Evolutionary conservation across 208 protist species (phyloP).

Genomic region (Crithidia fasciculata): DNA sequence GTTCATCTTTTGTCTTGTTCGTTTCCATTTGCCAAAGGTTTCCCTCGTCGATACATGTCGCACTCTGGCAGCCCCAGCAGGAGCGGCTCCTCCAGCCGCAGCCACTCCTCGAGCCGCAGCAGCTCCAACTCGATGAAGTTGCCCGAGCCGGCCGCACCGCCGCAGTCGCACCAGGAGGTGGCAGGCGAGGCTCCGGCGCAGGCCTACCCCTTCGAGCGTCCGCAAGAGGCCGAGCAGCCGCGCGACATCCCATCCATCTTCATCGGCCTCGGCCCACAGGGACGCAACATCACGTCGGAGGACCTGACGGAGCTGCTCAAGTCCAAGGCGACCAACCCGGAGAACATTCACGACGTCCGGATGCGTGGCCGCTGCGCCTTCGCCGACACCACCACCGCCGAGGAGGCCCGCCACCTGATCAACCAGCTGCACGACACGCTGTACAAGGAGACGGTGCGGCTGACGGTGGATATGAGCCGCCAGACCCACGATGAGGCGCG

Average conservation of each 20-base stretch:
- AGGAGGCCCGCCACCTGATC: conserved; percentile 60
- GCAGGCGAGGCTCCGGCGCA: not conserved
- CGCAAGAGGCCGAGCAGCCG: too few species aligned
- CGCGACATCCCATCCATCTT: conserved; percentile 54
- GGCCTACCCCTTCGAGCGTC: conserved; percentile 1
- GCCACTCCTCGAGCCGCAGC: conserved; percentile 26
- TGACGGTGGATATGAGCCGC: conserved; percentile 65
- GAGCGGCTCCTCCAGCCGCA: conserved; percentile 12
- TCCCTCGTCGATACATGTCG: conserved; percentile 10
- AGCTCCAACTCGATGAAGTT: conserved; percentile 44
- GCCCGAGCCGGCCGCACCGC: conserved; percentile 11
- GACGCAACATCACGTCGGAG: conserved; percentile 33
- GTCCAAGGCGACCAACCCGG: conserved; percentile 29
- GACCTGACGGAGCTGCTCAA: conserved; percentile 33
- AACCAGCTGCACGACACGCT: conserved; percentile 42
- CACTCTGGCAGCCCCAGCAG: conserved; percentile 29
- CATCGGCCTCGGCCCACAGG: conserved; percentile 66
- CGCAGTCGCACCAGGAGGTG: not conserved
- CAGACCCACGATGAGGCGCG: conserved; percentile 37
- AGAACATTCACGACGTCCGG: conserved; percentile 42
- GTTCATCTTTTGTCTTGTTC: not conserved
- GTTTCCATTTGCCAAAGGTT: not conserved
- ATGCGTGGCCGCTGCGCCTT: conserved; percentile 80
- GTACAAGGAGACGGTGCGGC: conserved; percentile 47
- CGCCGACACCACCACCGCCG: conserved; percentile 54